Conservation (phyloP, 345 rosid species). For the Melaleuca alternifolia region DNA sequence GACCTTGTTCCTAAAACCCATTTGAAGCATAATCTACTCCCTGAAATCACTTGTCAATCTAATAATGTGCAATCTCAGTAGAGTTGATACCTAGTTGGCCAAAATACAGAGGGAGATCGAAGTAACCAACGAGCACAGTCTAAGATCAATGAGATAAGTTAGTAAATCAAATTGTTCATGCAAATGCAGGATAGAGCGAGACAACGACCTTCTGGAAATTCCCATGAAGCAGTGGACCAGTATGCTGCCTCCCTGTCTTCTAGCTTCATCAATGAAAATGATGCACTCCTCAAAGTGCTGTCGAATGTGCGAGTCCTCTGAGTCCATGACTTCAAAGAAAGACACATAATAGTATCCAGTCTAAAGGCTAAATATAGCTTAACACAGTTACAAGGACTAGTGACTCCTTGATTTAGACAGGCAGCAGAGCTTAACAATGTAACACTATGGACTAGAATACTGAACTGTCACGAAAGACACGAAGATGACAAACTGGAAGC, state of each 20-base stretch:
- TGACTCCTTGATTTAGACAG: neutral
- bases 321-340: conserved; percentile 44
- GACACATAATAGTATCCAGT: neutral
- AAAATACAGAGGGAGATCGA: neutral
- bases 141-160: neutral
- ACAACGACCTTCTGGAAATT: conserved; percentile 58
- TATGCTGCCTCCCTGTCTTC: conserved; percentile 52
- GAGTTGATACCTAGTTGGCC: neutral
- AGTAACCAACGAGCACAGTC: neutral
- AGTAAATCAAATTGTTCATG: neutral
- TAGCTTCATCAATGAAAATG: conserved; percentile 61
- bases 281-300: conserved; percentile 58
- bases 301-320: conserved; percentile 38
- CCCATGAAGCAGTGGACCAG: conserved; percentile 79
- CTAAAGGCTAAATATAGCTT: neutral
- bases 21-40: neutral
- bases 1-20: neutral
- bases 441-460: neutral
- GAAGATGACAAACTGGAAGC: neutral
- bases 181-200: neutral
- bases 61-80: neutral
- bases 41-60: neutral
- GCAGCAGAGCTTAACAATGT: neutral
- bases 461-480: neutral
- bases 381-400: neutral